Conservation (phyloP, 108 stramenopile species). For the Conticribra guillardii region DNA sequence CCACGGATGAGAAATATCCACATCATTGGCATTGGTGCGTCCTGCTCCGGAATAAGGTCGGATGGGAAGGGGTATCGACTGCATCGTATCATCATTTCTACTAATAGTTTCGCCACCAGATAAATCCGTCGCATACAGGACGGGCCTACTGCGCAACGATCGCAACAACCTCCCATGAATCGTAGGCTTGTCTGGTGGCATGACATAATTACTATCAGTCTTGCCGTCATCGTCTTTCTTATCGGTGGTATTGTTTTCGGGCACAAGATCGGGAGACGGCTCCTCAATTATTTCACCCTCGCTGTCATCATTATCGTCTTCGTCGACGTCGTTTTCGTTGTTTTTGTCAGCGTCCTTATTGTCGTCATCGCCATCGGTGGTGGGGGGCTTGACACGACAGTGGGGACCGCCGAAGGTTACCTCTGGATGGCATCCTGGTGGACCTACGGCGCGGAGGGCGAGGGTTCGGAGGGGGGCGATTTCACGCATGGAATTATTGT, state of each 20-base stretch:
- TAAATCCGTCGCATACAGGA: no score
- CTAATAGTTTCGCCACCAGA: no score
- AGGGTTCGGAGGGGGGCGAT: conserved; percentile 67
- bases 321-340: conserved; percentile 1
- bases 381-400: conserved; percentile 5
- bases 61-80: conserved; percentile 45
- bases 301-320: conserved; percentile 19
- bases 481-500: conserved; percentile 55
- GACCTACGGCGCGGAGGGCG: conserved; percentile 67
- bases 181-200: conserved; percentile 20
- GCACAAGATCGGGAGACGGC: conserved; percentile 5
- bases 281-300: no score
- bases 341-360: conserved; percentile 13
- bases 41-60: conserved; percentile 51
- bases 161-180: conserved; percentile 18
- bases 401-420: conserved; percentile 62
- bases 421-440: conserved; percentile 65
- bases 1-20: conserved; percentile 80
- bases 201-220: background rate
- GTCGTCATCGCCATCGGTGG: background rate
- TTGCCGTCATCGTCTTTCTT: background rate
- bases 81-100: conserved; percentile 15
- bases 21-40: conserved; percentile 76
- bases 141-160: conserved; percentile 5
- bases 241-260: background rate